Base-by-base conservation (phyloP, 2,329 filamentous ascomycete species). In the Diplocarpon rosae region DNA sequence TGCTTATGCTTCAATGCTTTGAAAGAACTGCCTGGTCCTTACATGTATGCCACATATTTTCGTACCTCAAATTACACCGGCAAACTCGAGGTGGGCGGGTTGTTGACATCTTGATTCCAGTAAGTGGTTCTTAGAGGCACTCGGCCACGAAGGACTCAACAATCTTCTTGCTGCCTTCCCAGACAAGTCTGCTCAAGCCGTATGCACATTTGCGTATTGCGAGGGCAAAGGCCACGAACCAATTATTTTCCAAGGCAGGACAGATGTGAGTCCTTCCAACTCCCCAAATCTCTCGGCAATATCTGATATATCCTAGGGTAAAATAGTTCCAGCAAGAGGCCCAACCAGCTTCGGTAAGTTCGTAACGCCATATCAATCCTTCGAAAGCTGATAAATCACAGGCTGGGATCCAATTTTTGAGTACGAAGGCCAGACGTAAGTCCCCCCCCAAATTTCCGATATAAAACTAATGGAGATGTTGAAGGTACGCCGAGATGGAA, bases 371-470 rank as follows among this genome's bases (percentile, higher is more conserved):
- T 33, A 11, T 46, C 16, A 12, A 47, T 16, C 17, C 37, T 36
- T 12, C 1, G 5, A 10, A 20, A 44, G 40, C 37, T 45, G 27
- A 55, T 53, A 53, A 39, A 56, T 38, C 20, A n/a, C 52, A 94
- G 89, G 90, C 37, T 98, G 92, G 92, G 92, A 98, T 64, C 79
- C 92, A 2, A 83, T 94, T 52, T 98, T 98, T 58, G 92, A 98
- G 67, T 90, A 93, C 56, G 75, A 93, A 52, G 89, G 89, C 34
- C 70, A 86, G 66, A 98, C 92, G 69, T 62, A 53, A 49, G 52
- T 47, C 37, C 33, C 27, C 5, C 32, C 30, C 29, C 14, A 12
- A 32, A 37, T 39, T 30, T 28, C 29, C n/a, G 27, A n/a, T 13
- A 29, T 24, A 14, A 15, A 28, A 32, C 51, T 56, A n/a, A 54